Evolutionary conservation across 2,329 filamentous ascomycete genomes (phyloP), one percentile per base, ranked within the genome.

Genomic region (Lecanosticta acicola): DNA sequence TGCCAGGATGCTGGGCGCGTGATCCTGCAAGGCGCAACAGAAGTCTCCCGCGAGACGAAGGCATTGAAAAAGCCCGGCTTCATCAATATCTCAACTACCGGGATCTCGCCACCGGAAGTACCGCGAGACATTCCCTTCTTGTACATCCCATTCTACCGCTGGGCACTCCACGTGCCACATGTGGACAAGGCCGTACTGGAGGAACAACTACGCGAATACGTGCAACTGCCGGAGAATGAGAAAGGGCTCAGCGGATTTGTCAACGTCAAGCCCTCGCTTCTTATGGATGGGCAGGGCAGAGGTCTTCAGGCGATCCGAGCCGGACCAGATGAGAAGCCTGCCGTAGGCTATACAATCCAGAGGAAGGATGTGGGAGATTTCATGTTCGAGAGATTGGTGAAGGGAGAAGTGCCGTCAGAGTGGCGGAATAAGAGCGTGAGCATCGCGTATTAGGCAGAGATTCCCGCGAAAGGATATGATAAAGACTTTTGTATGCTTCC

Each of bases 281-380:
- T 72, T 48, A 59, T 58, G 21, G 63, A 70, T 56, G 62, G 50
- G 0, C 43, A 51, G 17, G 51, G 49, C 8, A 45, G 47, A 16
- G 67, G 65, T 0, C 36, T 63, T 41, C 46, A 55, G 4, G 53
- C 46, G 10, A 54, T 71, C 3, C 57, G 60, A 33, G 59, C 54
- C 14, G 69, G 68, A 1, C 49, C 47, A 9, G 58, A 64, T 17
- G 61, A 56, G 7, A 50, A 50, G 16, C 67, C 68, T 7, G 58
- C 60, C 9, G 41, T 70, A 33, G 69, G 69, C 3, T 70, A 66
- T 52, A 60, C 53, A 8, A 64, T 71, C 46, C 50, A 54, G 13
- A 61, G 68, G 48, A 56, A 45, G 33, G 68, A 71, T 58, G 69
- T 71, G 1, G 69, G 68, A 0, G 44, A 48, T 13, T 71, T 65